Base-by-base conservation (phyloP, 352 stramenopile species). In the Elongisporangium senticosum region DNA sequence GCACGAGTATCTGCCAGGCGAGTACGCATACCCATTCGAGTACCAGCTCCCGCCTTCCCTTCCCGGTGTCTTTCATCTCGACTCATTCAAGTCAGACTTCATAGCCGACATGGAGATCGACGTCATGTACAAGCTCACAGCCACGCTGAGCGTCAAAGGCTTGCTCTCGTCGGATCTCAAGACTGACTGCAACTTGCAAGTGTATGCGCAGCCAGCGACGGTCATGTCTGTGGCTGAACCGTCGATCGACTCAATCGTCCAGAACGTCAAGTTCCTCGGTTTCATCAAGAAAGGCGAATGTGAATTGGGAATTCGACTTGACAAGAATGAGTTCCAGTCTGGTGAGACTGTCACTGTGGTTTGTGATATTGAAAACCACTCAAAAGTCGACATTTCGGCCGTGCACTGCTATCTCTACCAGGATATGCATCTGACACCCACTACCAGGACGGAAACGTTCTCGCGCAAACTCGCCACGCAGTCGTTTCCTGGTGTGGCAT, bases 81-180 rank as follows among this genome's bases (percentile, higher is more conserved):
- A 70, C 3, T 69, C 59, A 20, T 86, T 86, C 67, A 74, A 67
- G 23, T 65, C 72, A 1, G 58, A 71, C n/a, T 63, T 66, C 23
- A 51, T 87, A 13, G 63, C 76, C 15, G 65, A 82, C 14, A 39
- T 89, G 19, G 62, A 72, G 33, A 79, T 72, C 13, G 75, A 78
- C 50, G 89, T 88, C 77, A 80, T 85, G 66, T 90, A 90, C 73
- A 87, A 86, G 55, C 76, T 89, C 66, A 87, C 87, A 59, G 81
- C 75, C 3, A 87, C 81, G 17, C 69, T 89, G 10, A 74, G 84
- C 40, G 75, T 90, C 23, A n/a, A 61, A 50, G 81, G 81, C 0
- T 80, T 77, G 55, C 80, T 87, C 26, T 56, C 77, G 11, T 83
- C 69, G 6, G 78, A 90, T 48, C 68, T 89, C 60, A 87, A 87